These are phyloP conservation scores for Apocynum venetum DNA, from an alignment of 257 asterid genomes.

Conservation along the genomic window DNA sequence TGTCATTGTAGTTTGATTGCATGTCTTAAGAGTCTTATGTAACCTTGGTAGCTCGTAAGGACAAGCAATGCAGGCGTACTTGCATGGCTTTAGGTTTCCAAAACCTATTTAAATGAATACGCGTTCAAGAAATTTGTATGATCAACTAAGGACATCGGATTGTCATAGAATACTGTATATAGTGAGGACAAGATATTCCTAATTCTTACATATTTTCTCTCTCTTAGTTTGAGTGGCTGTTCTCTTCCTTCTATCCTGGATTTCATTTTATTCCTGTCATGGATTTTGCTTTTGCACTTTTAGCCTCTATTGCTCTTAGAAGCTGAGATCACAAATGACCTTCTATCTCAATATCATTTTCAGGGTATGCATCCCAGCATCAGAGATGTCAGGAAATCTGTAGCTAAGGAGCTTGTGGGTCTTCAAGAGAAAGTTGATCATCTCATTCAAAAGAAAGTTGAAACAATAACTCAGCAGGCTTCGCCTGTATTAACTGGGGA, in stretches of 20 bases:
- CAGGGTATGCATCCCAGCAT: conserved; percentile 65
- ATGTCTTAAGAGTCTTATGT: too few relatives aligned
- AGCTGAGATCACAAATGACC: neutral
- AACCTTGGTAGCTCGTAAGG: too few relatives aligned
- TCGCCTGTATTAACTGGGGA: neutral
- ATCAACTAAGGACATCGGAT: too few relatives aligned
- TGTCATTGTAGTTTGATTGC: too few relatives aligned
- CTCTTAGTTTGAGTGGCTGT: neutral
- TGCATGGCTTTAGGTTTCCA: neutral
- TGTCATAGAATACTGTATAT: too few relatives aligned
- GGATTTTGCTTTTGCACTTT: neutral
- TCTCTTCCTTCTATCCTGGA: neutral
- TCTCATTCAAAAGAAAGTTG: conserved; percentile 16
- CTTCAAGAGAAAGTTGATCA: conserved; percentile 67
- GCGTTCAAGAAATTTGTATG: too few relatives aligned
- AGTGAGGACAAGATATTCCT: neutral
- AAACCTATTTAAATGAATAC: too few relatives aligned
- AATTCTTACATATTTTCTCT: neutral
- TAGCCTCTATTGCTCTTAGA: neutral
- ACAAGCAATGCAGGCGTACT: neutral
- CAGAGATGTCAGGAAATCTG: conserved; percentile 57
- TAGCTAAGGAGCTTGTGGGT: conserved; percentile 57
- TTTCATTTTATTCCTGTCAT: too few relatives aligned
- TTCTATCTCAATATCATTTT: neutral
- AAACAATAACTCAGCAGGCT: conserved; percentile 14